phyloP scores from a whole-genome alignment of 1,139 yeast species.

The Diutina catenulata region DNA sequence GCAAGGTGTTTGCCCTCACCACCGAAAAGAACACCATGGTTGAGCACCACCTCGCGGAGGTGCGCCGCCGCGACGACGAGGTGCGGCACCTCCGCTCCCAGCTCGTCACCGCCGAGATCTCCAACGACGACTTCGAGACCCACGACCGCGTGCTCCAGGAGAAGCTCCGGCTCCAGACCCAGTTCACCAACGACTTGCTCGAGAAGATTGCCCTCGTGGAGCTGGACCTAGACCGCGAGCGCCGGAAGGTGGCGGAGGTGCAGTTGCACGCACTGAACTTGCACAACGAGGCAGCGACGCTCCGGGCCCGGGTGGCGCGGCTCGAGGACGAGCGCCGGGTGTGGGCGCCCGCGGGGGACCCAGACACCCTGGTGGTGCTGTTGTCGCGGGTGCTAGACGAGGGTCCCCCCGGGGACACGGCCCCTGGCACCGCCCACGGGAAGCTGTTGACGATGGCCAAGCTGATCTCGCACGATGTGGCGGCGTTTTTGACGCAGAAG shows the following conservation, averaged over 20 bases:
- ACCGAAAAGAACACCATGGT: slow-evolving; percentile 10
- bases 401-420: neutral
- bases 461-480: neutral
- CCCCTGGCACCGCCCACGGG: neutral
- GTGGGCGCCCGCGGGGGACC: neutral
- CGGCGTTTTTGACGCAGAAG: neutral
- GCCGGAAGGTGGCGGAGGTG: slow-evolving; percentile 8
- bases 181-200: slow-evolving; percentile 28
- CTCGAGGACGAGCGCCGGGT: slow-evolving; percentile 1
- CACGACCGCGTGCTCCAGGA: slow-evolving; percentile 23
- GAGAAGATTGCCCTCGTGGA: slow-evolving; percentile 32
- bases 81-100: slow-evolving; percentile 17
- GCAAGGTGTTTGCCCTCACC: slow-evolving; percentile 10
- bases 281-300: neutral
- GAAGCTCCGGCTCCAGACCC: slow-evolving; percentile 23
- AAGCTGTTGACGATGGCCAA: neutral
- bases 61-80: slow-evolving; percentile 6
- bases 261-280: neutral
- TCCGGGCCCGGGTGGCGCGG: neutral
- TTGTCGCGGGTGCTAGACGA: slow-evolving; percentile 1
- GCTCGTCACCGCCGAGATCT: slow-evolving; percentile 28
- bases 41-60: slow-evolving; percentile 15
- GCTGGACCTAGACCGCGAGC: slow-evolving; percentile 27
- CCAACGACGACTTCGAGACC: slow-evolving; percentile 30
- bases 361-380: slow-evolving; percentile 5